Conservation (phyloP, 2,329 filamentous ascomycete species). For the Colletotrichum truncatum region DNA sequence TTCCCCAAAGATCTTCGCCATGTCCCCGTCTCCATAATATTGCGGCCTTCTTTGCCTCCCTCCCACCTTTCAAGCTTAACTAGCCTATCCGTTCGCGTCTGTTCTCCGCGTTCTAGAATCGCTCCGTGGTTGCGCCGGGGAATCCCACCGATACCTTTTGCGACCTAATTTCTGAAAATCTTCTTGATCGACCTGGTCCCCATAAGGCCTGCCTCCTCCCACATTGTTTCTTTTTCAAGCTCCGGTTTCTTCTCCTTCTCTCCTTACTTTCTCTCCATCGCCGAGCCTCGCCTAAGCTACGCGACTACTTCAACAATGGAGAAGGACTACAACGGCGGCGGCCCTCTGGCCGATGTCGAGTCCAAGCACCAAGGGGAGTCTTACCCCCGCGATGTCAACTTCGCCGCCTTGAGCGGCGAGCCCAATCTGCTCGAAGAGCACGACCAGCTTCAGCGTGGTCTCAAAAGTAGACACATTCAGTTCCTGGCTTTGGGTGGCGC, state of each 20-base stretch:
- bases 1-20: slow-evolving; percentile 8
- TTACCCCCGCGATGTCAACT: slow-evolving; percentile 32
- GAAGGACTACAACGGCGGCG: slow-evolving; percentile 27
- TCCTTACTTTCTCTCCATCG: not conserved
- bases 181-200: not conserved
- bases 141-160: slow-evolving; percentile 7
- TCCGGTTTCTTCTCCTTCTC: not conserved
- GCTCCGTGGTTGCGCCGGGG: slow-evolving; percentile 22
- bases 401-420: slow-evolving; percentile 33
- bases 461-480: slow-evolving; percentile 69
- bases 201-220: not conserved
- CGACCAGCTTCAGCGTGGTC: slow-evolving; percentile 61
- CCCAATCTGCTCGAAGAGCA: slow-evolving; percentile 46
- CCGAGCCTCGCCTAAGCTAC: not conserved
- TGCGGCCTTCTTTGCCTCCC: not conserved
- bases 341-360: slow-evolving; percentile 31
- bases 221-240: not conserved
- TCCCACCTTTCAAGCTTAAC: not conserved
- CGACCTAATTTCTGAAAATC: not conserved
- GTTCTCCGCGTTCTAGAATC: slow-evolving; percentile 12
- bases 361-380: slow-evolving; percentile 33
- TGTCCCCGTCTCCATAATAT: slow-evolving; percentile 19
- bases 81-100: not conserved
- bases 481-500: slow-evolving; percentile 65
- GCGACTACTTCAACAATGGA: slow-evolving; percentile 12